Conservation (phyloP, 306 rosid genomes). For the Vigna radiata region DNA sequence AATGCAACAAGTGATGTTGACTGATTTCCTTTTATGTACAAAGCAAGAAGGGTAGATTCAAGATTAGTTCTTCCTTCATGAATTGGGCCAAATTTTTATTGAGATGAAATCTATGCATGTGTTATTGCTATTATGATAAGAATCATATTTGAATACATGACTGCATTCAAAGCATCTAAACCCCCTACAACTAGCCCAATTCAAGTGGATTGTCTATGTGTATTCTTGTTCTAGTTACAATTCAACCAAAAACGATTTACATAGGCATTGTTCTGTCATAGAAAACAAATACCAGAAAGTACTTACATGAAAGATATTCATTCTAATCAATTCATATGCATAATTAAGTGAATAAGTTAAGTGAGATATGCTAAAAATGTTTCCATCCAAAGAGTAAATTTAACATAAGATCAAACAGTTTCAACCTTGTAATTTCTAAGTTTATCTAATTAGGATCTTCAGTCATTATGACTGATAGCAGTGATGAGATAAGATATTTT, state of each 20-base stretch:
- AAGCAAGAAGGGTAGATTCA: background rate
- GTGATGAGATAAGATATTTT: constrained; percentile 17
- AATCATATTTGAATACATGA: too few relatives aligned
- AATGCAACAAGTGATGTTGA: background rate
- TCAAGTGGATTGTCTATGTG: background rate
- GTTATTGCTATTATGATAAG: too few relatives aligned
- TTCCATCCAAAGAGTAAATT: too few relatives aligned
- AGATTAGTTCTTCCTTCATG: background rate
- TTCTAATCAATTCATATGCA: too few relatives aligned
- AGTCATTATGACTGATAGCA: background rate
- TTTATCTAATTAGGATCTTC: background rate
- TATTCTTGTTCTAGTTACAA: background rate
- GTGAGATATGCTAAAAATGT: too few relatives aligned
- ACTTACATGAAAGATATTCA: too few relatives aligned
- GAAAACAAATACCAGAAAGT: too few relatives aligned
- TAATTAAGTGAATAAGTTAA: too few relatives aligned
- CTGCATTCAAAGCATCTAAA: too few relatives aligned
- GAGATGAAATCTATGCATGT: too few relatives aligned
- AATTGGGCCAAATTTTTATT: too few relatives aligned
- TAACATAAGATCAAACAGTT: background rate
- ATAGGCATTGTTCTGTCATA: background rate
- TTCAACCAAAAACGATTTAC: background rate
- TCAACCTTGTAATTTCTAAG: background rate
- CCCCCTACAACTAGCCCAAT: background rate
- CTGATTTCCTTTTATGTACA: background rate